Evolutionary conservation across 768 basidiomycete species (phyloP).

Genomic region (Tricholoma sp.): DNA sequence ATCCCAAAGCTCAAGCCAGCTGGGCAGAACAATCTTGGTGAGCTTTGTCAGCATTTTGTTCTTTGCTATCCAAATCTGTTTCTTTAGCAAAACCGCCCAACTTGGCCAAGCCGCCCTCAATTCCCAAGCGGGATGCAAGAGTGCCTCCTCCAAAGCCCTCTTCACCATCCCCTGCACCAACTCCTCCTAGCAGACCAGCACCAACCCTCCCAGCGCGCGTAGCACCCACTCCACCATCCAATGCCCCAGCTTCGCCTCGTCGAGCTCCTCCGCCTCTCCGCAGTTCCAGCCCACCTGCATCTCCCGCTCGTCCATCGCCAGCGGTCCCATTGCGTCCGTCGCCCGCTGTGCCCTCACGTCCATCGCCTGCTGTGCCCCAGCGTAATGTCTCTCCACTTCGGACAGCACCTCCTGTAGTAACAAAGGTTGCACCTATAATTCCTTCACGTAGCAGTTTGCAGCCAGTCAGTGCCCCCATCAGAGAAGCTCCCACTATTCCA

Average conservation of each 20-base stretch:
- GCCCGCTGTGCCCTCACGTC: conserved; percentile 24
- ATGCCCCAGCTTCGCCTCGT: conserved; percentile 37
- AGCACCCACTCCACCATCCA: conserved; percentile 24
- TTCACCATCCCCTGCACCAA: conserved; percentile 3
- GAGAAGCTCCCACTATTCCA: conserved; percentile 28
- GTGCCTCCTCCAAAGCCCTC: conserved; percentile 20
- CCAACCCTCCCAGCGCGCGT: conserved; percentile 35
- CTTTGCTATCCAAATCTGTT: background rate
- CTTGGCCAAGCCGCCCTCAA: conserved; percentile 61
- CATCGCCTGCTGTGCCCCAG: conserved; percentile 29
- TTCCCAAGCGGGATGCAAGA: conserved; percentile 45
- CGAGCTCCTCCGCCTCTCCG: conserved; percentile 33
- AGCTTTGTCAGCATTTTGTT: conserved; percentile 11
- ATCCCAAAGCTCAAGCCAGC: conserved; percentile 87
- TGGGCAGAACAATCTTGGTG: conserved; percentile 57
- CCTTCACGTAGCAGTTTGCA: conserved; percentile 21
- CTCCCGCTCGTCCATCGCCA: conserved; percentile 36
- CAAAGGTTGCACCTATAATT: conserved; percentile 24
- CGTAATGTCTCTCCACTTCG: conserved; percentile 23
- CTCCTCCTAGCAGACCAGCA: conserved; percentile 25
- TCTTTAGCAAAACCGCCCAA: conserved; percentile 53
- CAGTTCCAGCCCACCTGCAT: conserved; percentile 25
- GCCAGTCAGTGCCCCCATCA: background rate
- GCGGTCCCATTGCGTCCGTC: conserved; percentile 31
- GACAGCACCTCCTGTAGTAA: conserved; percentile 13